These are phyloP conservation scores for Athelia sp. DNA, from an alignment of 1,284 basidiomycete species.

Conservation along the genomic window DNA sequence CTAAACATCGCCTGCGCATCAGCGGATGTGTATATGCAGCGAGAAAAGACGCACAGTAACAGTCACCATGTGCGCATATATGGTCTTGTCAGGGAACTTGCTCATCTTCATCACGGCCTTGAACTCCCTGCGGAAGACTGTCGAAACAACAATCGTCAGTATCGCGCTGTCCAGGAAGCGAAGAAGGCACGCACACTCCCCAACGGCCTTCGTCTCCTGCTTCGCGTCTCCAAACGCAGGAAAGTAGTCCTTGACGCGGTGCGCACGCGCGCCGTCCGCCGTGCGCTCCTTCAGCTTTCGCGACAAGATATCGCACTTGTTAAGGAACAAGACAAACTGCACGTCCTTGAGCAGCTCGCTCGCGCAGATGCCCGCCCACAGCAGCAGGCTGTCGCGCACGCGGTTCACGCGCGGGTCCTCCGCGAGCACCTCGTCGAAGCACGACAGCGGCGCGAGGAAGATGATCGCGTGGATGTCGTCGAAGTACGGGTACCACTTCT, in stretches of 20 bases:
- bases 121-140: constrained; percentile 44
- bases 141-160: not conserved
- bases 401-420: constrained; percentile 57
- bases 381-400: constrained; percentile 52
- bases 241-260: constrained; percentile 40
- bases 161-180: not conserved
- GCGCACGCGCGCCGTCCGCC: constrained; percentile 33
- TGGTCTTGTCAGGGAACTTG: constrained; percentile 33
- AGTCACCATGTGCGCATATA: constrained; percentile 43
- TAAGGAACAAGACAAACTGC: constrained; percentile 59
- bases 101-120: constrained; percentile 38
- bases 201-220: constrained; percentile 46
- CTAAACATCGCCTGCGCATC: constrained; percentile 15
- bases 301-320: constrained; percentile 59
- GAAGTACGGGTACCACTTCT: constrained; percentile 61
- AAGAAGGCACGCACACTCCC: constrained; percentile 33
- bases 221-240: constrained; percentile 52
- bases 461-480: constrained; percentile 50
- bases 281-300: constrained; percentile 54
- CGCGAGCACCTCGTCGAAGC: constrained; percentile 58
- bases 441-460: constrained; percentile 41
- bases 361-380: constrained; percentile 57
- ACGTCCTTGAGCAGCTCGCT: constrained; percentile 47
- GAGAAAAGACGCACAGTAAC: constrained; percentile 33
- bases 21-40: not conserved